Evolutionary conservation across 1,284 basidiomycete species (phyloP), one percentile per base, ranked within the genome.

Genomic region (Neolentinus lepideus): DNA sequence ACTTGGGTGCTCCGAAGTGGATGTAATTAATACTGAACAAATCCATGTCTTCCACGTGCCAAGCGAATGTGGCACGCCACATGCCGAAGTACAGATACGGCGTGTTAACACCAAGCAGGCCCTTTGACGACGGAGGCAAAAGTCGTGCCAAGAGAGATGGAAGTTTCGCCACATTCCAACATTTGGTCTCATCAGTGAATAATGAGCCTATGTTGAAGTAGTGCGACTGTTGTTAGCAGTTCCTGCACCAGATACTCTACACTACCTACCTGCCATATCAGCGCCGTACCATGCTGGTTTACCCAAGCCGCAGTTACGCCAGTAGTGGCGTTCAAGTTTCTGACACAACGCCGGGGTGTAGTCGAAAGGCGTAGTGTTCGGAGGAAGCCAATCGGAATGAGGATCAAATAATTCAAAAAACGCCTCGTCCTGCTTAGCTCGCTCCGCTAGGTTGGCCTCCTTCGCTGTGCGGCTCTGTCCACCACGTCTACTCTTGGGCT

Each of bases 21-120:
- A 99, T 94, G 67, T 97, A 98, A 71, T 98, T 99, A 76, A 99
- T 99, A 55, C 93, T 96, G 73, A 96, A 97, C 2, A 99, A 79
- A 67, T 98, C 96, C 92, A 94, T 94, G 68, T 94, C 87, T 66
- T 99, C 96, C 51, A 99, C 96, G 64, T 99, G 96, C 97, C 97
- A 99, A 0, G 96, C 94, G 70, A 99, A 97, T 0, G 94, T 95
- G 14, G 97, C 96, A 54, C 94, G 80, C 96, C 96, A 99, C 94
- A 98, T 98, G 61, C 96, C 96, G 70, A 97, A 98, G 71, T 99
- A 99, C 2, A 99, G 81, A 69, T 99, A 99, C 0, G 96, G 96
- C 1, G 94, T 90, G 66, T 98, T 99, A 53, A 99, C 96, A 26
- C 96, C 96, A 0, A 95, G 95, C 25, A 99, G 76, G 55, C 83